Evolutionary conservation across 345 rosid genomes (phyloP).

Genomic region (Reutealis trisperma): DNA sequence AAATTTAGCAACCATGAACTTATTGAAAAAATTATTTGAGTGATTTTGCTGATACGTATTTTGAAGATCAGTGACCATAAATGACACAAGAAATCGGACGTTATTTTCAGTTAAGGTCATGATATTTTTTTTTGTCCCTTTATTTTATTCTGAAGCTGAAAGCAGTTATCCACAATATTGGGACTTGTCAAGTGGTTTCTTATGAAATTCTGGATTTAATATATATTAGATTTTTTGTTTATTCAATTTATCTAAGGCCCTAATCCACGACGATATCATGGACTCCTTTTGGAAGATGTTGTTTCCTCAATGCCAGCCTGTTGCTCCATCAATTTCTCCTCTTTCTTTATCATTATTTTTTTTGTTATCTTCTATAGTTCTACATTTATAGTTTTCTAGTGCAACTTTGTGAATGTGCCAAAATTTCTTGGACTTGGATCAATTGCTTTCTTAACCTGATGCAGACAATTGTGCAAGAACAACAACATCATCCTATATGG

Average conservation of each 20-base stretch:
- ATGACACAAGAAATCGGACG: too few relatives aligned
- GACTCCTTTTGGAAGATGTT: background rate
- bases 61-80: too few relatives aligned
- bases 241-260: background rate
- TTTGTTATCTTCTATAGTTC: background rate
- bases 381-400: background rate
- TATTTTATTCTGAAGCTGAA: background rate
- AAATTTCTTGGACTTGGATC: constrained; percentile 4
- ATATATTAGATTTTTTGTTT: background rate
- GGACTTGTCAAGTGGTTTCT: background rate
- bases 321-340: background rate
- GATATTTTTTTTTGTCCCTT: too few relatives aligned
- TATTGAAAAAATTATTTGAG: too few relatives aligned
- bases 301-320: background rate
- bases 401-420: background rate
- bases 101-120: too few relatives aligned
- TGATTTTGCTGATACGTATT: too few relatives aligned
- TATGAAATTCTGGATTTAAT: background rate
- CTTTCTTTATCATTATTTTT: background rate
- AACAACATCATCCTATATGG: constrained; percentile 83
- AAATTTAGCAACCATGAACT: too few relatives aligned
- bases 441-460: constrained; percentile 18
- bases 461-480: constrained; percentile 85
- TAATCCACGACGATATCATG: background rate
- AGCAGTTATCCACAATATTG: background rate